A percentile compares a stretch with the other conserved stretches of the same genome.
Evolutionary conservation across 225 moss, liverwort and hornwort genomes (phyloP).

Genomic region (Straminergon stramineum): DNA sequence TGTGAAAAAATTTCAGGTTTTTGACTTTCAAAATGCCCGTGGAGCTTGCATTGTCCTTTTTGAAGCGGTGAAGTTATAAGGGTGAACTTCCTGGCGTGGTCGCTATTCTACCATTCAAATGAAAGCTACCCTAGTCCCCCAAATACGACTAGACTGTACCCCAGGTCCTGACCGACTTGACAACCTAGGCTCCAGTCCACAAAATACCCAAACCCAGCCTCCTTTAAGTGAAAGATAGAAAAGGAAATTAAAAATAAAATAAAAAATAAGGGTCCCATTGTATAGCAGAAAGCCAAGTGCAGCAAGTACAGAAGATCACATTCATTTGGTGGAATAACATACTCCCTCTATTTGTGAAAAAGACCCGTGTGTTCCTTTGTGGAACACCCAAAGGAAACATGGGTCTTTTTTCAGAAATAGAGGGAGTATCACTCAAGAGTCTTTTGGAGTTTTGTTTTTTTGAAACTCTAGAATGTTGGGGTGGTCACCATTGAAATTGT

Average conservation of each 20-base stretch:
- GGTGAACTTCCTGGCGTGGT: background rate
- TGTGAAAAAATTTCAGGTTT: too few relatives aligned
- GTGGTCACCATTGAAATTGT: background rate
- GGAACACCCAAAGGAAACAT: too few relatives aligned
- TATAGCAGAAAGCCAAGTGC: background rate
- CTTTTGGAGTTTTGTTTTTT: background rate
- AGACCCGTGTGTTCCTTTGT: too few relatives aligned
- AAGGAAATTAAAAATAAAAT: background rate
- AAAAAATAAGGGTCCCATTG: background rate
- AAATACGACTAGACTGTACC: background rate
- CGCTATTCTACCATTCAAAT: background rate
- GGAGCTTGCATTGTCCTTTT: too few relatives aligned
- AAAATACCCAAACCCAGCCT: background rate
- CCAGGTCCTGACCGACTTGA: background rate
- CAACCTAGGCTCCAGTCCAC: background rate
- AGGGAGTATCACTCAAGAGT: background rate
- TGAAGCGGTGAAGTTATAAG: too few relatives aligned
- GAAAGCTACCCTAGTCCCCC: background rate
- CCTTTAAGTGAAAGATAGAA: background rate
- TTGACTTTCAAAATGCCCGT: too few relatives aligned
- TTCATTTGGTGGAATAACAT: too few relatives aligned
- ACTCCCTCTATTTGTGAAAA: too few relatives aligned
- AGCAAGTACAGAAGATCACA: background rate
- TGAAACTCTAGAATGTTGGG: background rate
- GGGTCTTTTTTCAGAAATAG: too few relatives aligned